Conservation (phyloP, 108 stramenopile species). For the Pinguiococcus pyrenoidosus region DNA sequence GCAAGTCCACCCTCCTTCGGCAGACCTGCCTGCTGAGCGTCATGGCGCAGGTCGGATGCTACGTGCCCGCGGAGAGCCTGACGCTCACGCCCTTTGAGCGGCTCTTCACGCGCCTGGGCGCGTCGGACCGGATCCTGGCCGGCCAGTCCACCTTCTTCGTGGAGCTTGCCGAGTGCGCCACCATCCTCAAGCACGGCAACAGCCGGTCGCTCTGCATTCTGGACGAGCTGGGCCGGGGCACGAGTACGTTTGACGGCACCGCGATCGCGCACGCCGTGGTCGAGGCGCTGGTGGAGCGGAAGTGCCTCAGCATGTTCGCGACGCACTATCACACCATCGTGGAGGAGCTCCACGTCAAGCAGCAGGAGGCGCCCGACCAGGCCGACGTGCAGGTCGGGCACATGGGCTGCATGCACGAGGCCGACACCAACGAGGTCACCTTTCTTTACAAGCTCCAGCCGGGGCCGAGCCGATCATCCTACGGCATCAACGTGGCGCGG, state of each 20-base stretch:
- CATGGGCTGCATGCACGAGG: slow-evolving; percentile 92
- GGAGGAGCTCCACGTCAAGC: slow-evolving; percentile 59
- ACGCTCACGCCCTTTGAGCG: slow-evolving; percentile 85
- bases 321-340: slow-evolving; percentile 96
- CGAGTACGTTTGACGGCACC: slow-evolving; percentile 96
- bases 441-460: slow-evolving; percentile 90
- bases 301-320: slow-evolving; percentile 85
- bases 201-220: slow-evolving; percentile 84
- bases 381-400: slow-evolving; percentile 73
- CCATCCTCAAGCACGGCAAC: slow-evolving; percentile 85
- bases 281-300: slow-evolving; percentile 60
- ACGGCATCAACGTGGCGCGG: slow-evolving; percentile 97
- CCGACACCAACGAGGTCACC: slow-evolving; percentile 50
- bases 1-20: slow-evolving; percentile 87
- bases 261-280: slow-evolving; percentile 97
- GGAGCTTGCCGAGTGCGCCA: slow-evolving; percentile 91
- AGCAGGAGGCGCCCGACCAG: slow-evolving; percentile 24
- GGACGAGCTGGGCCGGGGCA: slow-evolving; percentile 93
- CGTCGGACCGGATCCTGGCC: slow-evolving; percentile 87
- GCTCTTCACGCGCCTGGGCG: slow-evolving; percentile 97
- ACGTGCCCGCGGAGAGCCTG: slow-evolving; percentile 84
- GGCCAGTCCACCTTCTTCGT: slow-evolving; percentile 99
- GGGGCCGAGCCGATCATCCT: slow-evolving; percentile 84
- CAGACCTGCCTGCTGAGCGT: slow-evolving; percentile 91
- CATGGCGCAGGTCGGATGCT: slow-evolving; percentile 93